Evolutionary conservation across 352 stramenopile species (phyloP).

Genomic region (Pythium dissimile): DNA sequence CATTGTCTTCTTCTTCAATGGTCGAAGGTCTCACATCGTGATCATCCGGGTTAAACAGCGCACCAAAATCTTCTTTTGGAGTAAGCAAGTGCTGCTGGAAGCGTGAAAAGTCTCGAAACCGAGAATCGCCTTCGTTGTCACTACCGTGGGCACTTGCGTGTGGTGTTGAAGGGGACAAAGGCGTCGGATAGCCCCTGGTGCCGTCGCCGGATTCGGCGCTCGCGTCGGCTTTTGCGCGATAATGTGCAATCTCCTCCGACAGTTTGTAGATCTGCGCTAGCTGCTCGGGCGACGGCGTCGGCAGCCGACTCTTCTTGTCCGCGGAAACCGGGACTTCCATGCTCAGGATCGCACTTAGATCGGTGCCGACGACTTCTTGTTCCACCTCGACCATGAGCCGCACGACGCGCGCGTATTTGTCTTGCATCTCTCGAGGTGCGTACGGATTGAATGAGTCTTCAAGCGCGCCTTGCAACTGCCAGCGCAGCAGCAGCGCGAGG

Average conservation of each 20-base stretch:
- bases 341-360: constrained; percentile 61
- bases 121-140: constrained; percentile 51
- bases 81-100: constrained; percentile 87
- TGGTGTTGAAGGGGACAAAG: constrained; percentile 32
- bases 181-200: constrained; percentile 29
- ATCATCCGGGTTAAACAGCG: constrained; percentile 17
- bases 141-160: constrained; percentile 15
- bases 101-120: constrained; percentile 81
- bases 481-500: constrained; percentile 77
- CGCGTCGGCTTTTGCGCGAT: constrained; percentile 51
- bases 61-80: constrained; percentile 58
- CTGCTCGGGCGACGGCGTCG: constrained; percentile 82
- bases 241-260: constrained; percentile 68
- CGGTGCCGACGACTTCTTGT: constrained; percentile 72
- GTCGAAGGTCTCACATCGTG: constrained; percentile 9
- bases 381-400: constrained; percentile 86
- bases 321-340: constrained; percentile 38
- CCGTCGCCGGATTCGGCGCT: constrained; percentile 17
- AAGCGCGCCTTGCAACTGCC: constrained; percentile 83
- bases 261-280: constrained; percentile 77
- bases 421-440: constrained; percentile 78
- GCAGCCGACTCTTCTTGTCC: constrained; percentile 54
- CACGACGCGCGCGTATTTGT: constrained; percentile 83
- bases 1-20: constrained; percentile 73
- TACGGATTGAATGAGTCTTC: constrained; percentile 81